Base-by-base conservation (phyloP, 2,329 filamentous ascomycete genomes). In the Cercospora beticola region DNA sequence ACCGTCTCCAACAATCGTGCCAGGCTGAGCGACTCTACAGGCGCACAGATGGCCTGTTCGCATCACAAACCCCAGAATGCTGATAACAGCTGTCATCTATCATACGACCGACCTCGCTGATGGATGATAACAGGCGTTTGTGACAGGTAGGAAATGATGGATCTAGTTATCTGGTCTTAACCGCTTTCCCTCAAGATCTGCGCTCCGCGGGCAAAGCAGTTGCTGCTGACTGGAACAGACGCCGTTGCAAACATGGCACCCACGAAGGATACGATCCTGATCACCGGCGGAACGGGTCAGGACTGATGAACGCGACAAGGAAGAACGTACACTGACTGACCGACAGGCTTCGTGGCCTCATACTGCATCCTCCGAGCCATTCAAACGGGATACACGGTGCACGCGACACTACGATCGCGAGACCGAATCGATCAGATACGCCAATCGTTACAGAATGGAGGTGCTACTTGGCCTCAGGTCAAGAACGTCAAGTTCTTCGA, bases 261-360 rank as follows among this genome's bases (percentile, higher is more conserved):
- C 6, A n/a, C 61, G 9, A 62, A 65, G 31, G 61, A 63, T 7
- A 66, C 65, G 67, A 81, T 83, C 62, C 75, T 84, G 6, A 80
- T 86, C n/a, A 80, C 83, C 31, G 84, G 84, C 63, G 84, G 84
- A 61, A 83, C 82, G 67, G 84, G 59, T 62, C 7, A 46, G 59
- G 18, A 26, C 6, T 12, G 14, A 16, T 16, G 5, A 8, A 16
- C 23, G 31, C 23, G 36, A 26, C 23, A 36, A 16, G 16, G 12
- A 33, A 12, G 9, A 40, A 4, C 18, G 46, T 23, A 23, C 2
- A 62, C 33, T 40, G 49, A 56, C 49, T 46, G 23, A 3, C 8
- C 4, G 26, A 8, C 23, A 62, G 59, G 84, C 23, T 85, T 86
- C 68, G 76, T 79, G 7, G 78, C 69, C 26, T 69, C 71, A 16